These are phyloP conservation scores for Saccharomyces mikatae DNA, from an alignment of 805 yeast species.

Conservation along the genomic window DNA sequence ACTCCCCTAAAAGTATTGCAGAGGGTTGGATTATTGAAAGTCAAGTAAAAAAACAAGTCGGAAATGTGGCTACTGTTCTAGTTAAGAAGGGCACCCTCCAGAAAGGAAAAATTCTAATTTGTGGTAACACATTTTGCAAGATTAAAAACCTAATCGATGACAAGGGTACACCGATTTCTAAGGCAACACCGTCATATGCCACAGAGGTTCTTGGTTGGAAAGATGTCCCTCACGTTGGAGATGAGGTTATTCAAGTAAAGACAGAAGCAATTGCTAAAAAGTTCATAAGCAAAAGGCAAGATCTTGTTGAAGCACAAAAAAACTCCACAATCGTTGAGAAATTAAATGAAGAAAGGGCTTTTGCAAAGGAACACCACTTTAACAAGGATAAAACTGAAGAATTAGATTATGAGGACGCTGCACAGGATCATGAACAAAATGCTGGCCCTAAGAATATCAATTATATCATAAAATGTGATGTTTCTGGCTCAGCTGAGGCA, in stretches of 20 bases:
- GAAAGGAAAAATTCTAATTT: conserved; percentile 66
- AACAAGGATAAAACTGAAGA: conserved; percentile 48
- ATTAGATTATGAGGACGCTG: conserved; percentile 29
- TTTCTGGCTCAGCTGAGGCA: conserved; percentile 92
- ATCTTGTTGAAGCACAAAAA: conserved; percentile 48
- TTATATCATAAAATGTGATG: conserved; percentile 83
- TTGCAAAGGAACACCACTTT: conserved; percentile 28
- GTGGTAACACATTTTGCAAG: conserved; percentile 82
- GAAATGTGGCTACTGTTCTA: conserved; percentile 77
- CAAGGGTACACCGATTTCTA: conserved; percentile 48
- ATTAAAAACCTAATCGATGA: conserved; percentile 75
- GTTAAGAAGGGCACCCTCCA: conserved; percentile 71
- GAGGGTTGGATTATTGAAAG: conserved; percentile 93
- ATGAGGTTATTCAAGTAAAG: conserved; percentile 66
- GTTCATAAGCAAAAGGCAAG: conserved; percentile 57
- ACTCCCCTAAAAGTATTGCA: conserved; percentile 34
- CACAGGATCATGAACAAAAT: conserved; percentile 25
- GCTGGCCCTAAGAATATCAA: conserved; percentile 34
- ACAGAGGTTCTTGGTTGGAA: conserved; percentile 94
- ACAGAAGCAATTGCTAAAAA: conserved; percentile 68
- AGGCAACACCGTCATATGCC: conserved; percentile 82
- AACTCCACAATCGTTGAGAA: conserved; percentile 59
- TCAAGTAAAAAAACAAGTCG: conserved; percentile 70
- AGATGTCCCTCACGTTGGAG: conserved; percentile 86
- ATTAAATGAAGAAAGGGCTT: conserved; percentile 58